Evolutionary conservation across 2,329 filamentous ascomycete genomes (phyloP).

Genomic region (Davidsoniella australis): DNA sequence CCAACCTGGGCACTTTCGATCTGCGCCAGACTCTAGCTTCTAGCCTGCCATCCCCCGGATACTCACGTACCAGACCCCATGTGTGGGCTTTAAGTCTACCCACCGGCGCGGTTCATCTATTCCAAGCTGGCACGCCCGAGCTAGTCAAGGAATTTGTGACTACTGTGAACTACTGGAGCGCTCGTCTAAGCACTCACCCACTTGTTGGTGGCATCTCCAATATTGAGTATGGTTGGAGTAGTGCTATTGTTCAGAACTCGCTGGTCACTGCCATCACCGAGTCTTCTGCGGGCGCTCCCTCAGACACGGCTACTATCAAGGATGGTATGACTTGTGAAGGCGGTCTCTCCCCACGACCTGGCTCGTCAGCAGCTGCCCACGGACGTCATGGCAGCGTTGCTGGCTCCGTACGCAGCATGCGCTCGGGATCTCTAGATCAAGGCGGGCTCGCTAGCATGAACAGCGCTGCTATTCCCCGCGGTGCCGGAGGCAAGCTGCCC

Average conservation of each 20-base stretch:
- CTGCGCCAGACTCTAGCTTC: constrained; percentile 86
- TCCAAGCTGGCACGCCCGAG: constrained; percentile 89
- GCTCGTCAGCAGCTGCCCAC: constrained; percentile 24
- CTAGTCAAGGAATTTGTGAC: constrained; percentile 89
- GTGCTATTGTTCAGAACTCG: constrained; percentile 53
- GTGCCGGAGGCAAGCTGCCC: constrained; percentile 41
- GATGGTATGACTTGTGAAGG: not conserved
- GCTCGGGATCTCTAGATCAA: constrained; percentile 46
- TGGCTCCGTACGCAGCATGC: constrained; percentile 24
- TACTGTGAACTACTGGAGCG: constrained; percentile 95
- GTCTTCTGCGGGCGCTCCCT: constrained; percentile 16
- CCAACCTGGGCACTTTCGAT: constrained; percentile 71
- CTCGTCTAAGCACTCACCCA: constrained; percentile 82
- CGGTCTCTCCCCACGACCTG: constrained; percentile 27
- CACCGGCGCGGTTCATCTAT: constrained; percentile 89
- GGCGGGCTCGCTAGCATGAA: constrained; percentile 29
- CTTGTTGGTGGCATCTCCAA: constrained; percentile 87
- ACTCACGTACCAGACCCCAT: constrained; percentile 75
- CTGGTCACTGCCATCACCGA: constrained; percentile 31
- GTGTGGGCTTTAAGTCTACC: constrained; percentile 90
- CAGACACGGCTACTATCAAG: constrained; percentile 23
- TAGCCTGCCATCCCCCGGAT: constrained; percentile 74
- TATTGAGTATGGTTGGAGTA: constrained; percentile 94
- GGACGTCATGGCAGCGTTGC: constrained; percentile 25
- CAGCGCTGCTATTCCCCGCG: constrained; percentile 24